Conservation (phyloP, 768 basidiomycete species). For the Calvatia gigantea region DNA sequence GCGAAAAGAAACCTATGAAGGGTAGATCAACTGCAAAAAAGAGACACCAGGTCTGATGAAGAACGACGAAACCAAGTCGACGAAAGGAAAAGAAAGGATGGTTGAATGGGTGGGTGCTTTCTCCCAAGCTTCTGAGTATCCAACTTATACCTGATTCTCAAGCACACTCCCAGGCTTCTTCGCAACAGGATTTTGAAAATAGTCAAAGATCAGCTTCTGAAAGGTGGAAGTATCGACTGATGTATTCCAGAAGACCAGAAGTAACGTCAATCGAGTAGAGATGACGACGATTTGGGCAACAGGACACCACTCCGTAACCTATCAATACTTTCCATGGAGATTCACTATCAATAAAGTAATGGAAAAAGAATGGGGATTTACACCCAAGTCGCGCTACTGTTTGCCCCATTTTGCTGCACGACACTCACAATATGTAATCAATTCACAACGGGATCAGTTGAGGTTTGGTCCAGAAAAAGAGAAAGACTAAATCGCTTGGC, state of each 20-base stretch:
- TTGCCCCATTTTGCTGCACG: neutral
- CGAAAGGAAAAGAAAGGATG: constrained; percentile 1
- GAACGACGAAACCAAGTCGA: neutral
- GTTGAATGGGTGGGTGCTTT: neutral
- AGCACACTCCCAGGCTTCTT: neutral
- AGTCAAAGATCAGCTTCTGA: neutral
- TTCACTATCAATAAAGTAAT: neutral
- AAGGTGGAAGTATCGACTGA: neutral
- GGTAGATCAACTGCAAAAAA: neutral
- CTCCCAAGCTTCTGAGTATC: neutral
- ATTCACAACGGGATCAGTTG: neutral
- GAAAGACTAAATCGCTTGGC: too few relatives aligned
- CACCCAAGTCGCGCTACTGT: neutral
- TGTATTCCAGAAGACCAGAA: neutral
- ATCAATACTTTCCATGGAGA: too few relatives aligned
- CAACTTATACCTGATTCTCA: neutral
- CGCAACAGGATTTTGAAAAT: neutral
- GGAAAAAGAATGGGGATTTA: neutral
- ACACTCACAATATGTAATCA: neutral
- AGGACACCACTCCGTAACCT: neutral
- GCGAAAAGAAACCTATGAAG: neutral
- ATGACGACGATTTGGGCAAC: neutral
- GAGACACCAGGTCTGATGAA: constrained; percentile 10
- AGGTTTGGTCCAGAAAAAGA: too few relatives aligned
- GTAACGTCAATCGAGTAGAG: constrained; percentile 2